These are phyloP conservation scores for Maudiozyma turicensis DNA, from an alignment of 805 yeast genomes.

Conservation along the genomic window DNA sequence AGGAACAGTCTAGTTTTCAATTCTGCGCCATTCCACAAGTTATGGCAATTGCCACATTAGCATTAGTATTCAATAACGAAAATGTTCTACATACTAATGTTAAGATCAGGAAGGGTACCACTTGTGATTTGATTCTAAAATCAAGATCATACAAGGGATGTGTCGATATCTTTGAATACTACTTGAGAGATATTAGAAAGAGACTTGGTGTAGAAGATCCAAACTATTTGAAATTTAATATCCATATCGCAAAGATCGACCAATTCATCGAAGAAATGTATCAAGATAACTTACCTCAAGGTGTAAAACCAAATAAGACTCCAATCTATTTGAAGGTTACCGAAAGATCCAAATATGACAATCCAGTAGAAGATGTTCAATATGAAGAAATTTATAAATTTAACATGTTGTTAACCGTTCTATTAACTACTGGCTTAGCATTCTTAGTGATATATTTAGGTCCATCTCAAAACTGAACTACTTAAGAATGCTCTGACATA, in stretches of 20 bases:
- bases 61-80: conserved; percentile 74
- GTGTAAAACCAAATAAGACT: conserved; percentile 36
- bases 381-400: conserved; percentile 22
- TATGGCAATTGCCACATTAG: conserved; percentile 95
- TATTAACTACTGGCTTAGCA: conserved; percentile 10
- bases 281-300: conserved; percentile 52
- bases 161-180: conserved; percentile 64
- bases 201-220: conserved; percentile 77
- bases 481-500: too few species aligned
- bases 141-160: conserved; percentile 70
- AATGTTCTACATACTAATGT: conserved; percentile 59
- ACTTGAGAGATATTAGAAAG: conserved; percentile 66
- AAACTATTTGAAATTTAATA: conserved; percentile 72
- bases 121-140: conserved; percentile 64
- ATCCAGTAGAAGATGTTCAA: conserved; percentile 12
- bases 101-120: conserved; percentile 84
- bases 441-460: not conserved
- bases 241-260: conserved; percentile 79
- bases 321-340: conserved; percentile 32
- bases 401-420: conserved; percentile 16
- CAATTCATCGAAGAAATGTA: conserved; percentile 74
- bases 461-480: not conserved
- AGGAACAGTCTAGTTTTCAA: conserved; percentile 74
- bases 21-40: conserved; percentile 98
- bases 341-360: conserved; percentile 37